Evolutionary conservation across 345 rosid genomes (phyloP), one percentile per base, ranked within the genome.

Genomic region (Dipteronia sinensis): DNA sequence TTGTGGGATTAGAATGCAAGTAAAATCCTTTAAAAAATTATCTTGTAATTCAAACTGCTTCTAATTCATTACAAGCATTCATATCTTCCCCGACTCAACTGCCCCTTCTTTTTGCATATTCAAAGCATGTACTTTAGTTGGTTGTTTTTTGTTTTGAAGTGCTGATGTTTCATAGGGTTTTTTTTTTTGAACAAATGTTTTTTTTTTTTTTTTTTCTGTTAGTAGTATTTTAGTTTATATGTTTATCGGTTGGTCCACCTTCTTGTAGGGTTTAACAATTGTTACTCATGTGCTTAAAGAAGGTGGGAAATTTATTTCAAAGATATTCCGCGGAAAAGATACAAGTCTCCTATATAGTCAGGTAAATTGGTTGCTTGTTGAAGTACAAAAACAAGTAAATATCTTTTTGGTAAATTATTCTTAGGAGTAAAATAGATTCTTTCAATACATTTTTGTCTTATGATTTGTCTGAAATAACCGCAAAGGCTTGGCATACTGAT

Each of bases 301-400:
- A 87, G 98, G 98, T 82, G 99, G 98, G 47, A 92, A 88, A 79
- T 94, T 94, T 76, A 90, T 96, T 22, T 92, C 99, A 9, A 96
- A 94, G 82, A 92, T 96, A 81, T 96, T 96, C 82, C 95, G 98
- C n/a, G 99, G 99, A 77, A 96, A 96, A 82, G 99, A 96, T 89
- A 94, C 99, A 7, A 91, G 94, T 86, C 98, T 96, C 62, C 86
- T 96, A 34, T 96, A 94, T 75, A 89, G 95, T 86, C 98, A 96
- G 93, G 97, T 96, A 82, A 76, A 72, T 78, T 77, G 47, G 42
- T 53, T 80, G 19, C 71, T 78, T 67, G 66, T 74, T 67, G 66
- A 71, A 75, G 22, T 4, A 70, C 53, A 46, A 66, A 1, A 38
- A 38, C 29, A 46, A 31, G 15, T 71, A 55, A 16, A 49, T 47